phyloP scores from a whole-genome alignment of 495 filamentous ascomycete species.

The Daldinia caldariorum region DNA sequence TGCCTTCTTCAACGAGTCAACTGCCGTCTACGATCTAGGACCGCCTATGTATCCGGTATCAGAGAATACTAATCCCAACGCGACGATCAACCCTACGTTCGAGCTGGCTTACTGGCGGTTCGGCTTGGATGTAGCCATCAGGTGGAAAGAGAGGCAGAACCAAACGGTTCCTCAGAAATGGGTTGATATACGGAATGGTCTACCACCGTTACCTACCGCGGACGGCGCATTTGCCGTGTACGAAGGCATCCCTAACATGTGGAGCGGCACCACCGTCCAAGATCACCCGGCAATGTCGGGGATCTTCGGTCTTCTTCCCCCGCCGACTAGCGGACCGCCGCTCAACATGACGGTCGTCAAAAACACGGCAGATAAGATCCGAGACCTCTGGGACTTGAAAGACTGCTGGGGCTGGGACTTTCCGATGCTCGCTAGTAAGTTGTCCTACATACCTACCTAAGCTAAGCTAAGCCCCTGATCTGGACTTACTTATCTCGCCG shows the following conservation, averaged over 20 bases:
- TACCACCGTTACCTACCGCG: slow-evolving; percentile 59
- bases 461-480: no score
- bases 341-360: slow-evolving; percentile 53
- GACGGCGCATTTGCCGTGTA: slow-evolving; percentile 60
- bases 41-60: slow-evolving; percentile 64
- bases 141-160: slow-evolving; percentile 54
- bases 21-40: slow-evolving; percentile 59
- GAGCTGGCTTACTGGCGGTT: slow-evolving; percentile 63
- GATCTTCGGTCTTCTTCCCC: slow-evolving; percentile 60
- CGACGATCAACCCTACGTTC: slow-evolving; percentile 61
- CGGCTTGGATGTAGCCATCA: slow-evolving; percentile 54
- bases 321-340: slow-evolving; percentile 49
- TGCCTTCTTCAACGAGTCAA: slow-evolving; percentile 58
- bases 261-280: slow-evolving; percentile 54
- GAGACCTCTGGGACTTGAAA: slow-evolving; percentile 58
- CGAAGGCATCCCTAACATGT: slow-evolving; percentile 62
- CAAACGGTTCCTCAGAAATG: slow-evolving; percentile 51
- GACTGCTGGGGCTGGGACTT: slow-evolving; percentile 66
- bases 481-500: background rate
- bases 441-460: no score
- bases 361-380: slow-evolving; percentile 58
- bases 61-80: slow-evolving; percentile 62
- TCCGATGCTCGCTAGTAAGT: slow-evolving; percentile 58
- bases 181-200: slow-evolving; percentile 53
- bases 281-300: slow-evolving; percentile 64